Evolutionary conservation across 495 filamentous ascomycete species (phyloP).

Genomic region (Penicillium cataractarum): DNA sequence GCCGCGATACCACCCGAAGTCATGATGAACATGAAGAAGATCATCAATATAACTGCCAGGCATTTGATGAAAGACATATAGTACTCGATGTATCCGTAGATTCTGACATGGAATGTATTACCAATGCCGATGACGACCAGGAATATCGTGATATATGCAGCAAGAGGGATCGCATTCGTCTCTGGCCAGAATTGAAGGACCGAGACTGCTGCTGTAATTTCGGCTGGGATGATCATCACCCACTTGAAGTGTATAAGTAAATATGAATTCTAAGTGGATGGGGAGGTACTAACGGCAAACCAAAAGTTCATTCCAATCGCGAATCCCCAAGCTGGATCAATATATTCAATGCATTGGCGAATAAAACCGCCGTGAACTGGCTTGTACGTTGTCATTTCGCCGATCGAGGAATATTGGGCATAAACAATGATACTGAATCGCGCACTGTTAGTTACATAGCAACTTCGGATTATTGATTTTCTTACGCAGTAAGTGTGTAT

Average conservation of each 20-base stretch:
- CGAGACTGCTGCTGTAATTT: slow-evolving; percentile 35
- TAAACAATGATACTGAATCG: slow-evolving; percentile 32
- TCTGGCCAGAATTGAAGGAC: slow-evolving; percentile 34
- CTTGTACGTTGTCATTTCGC: slow-evolving; percentile 38
- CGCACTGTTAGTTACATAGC: neutral
- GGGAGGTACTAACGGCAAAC: slow-evolving; percentile 27
- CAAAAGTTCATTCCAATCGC: slow-evolving; percentile 38
- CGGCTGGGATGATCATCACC: slow-evolving; percentile 38
- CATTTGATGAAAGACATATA: slow-evolving; percentile 37
- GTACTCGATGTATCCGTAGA: slow-evolving; percentile 36
- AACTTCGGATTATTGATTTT: neutral
- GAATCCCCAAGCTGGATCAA: slow-evolving; percentile 36
- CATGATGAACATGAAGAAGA: slow-evolving; percentile 40
- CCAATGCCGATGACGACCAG: slow-evolving; percentile 22
- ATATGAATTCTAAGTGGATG: neutral
- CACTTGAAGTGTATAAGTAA: slow-evolving; percentile 20
- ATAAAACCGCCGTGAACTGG: slow-evolving; percentile 38
- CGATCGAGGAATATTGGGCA: slow-evolving; percentile 32
- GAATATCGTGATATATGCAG: slow-evolving; percentile 37
- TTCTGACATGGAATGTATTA: slow-evolving; percentile 30
- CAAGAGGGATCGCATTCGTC: slow-evolving; percentile 28
- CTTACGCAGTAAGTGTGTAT: slow-evolving; percentile 35
- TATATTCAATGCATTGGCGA: slow-evolving; percentile 33
- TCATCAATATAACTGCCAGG: slow-evolving; percentile 30
- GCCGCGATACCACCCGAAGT: slow-evolving; percentile 35